These are phyloP conservation scores for Collybia sp. DNA, from an alignment of 768 basidiomycete genomes.

Conservation along the genomic window DNA sequence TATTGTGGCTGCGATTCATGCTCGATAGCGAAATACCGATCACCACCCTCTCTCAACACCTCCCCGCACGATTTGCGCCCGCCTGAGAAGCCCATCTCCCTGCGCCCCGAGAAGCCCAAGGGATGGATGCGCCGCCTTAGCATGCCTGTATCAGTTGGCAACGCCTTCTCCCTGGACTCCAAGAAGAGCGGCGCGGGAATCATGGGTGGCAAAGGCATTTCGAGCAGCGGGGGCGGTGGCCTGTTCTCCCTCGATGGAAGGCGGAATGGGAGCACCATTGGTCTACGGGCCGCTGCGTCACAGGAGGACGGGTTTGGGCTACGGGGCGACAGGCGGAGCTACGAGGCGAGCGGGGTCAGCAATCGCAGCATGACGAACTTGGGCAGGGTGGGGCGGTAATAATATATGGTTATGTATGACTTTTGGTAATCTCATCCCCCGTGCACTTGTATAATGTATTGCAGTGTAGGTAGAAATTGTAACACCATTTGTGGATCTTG, in stretches of 20 bases:
- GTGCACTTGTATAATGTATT: background rate
- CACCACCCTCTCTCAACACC: conserved; percentile 16
- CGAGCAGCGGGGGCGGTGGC: conserved; percentile 17
- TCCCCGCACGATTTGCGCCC: conserved; percentile 31
- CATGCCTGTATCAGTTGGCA: conserved; percentile 52
- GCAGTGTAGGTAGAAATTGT: background rate
- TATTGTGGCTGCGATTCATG: conserved; percentile 67
- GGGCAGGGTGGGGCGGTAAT: conserved; percentile 30
- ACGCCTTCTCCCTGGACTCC: conserved; percentile 55
- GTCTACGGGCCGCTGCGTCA: conserved; percentile 25
- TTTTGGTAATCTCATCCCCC: conserved; percentile 1
- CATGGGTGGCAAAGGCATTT: background rate
- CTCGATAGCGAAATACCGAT: conserved; percentile 53
- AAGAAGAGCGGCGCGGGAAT: conserved; percentile 29
- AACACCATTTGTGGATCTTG: too few relatives aligned
- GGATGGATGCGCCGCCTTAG: conserved; percentile 77
- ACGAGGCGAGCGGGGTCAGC: conserved; percentile 34
- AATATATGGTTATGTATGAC: conserved; percentile 7
- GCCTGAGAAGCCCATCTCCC: conserved; percentile 34
- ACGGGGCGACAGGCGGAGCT: conserved; percentile 26
- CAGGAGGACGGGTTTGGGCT: conserved; percentile 48
- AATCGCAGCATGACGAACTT: conserved; percentile 53
- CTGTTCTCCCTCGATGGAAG: conserved; percentile 41
- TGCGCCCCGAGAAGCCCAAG: conserved; percentile 55
- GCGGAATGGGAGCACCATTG: conserved; percentile 43